phyloP scores from a whole-genome alignment of 768 basidiomycete genomes.

The Xerocomellus dryophilus region DNA sequence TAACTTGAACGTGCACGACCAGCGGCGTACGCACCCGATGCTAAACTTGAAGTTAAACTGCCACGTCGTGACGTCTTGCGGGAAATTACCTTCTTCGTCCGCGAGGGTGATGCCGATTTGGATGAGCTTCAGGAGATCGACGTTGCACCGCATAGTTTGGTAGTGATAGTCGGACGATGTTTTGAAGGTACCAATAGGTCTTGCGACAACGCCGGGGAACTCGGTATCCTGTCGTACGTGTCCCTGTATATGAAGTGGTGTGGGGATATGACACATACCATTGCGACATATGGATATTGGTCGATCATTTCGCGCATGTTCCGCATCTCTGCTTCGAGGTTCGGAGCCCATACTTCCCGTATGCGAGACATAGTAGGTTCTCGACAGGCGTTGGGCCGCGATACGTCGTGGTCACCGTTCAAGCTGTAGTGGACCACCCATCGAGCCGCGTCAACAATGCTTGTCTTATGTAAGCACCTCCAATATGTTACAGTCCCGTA shows the following conservation, averaged over 20 bases:
- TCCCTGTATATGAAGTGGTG: conserved; percentile 2
- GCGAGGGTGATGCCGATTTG: conserved; percentile 95
- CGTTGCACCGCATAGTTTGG: conserved; percentile 99
- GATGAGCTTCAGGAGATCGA: conserved; percentile 95
- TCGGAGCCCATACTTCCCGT: conserved; percentile 93
- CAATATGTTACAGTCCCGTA: conserved; percentile 1
- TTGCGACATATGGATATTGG: conserved; percentile 89
- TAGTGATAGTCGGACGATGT: conserved; percentile 98
- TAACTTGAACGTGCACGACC: background rate
- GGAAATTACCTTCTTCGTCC: conserved; percentile 90
- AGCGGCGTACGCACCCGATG: conserved; percentile 60
- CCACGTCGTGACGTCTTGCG: conserved; percentile 92
- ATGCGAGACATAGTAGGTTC: conserved; percentile 66
- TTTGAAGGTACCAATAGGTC: conserved; percentile 94
- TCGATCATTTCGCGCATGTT: conserved; percentile 85
- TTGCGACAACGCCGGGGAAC: conserved; percentile 96
- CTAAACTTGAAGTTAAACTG: conserved; percentile 99
- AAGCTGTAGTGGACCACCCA: conserved; percentile 7
- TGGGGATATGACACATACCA: conserved; percentile 54
- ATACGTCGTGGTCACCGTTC: conserved; percentile 18
- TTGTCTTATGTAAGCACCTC: conserved; percentile 28
- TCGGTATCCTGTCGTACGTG: conserved; percentile 81
- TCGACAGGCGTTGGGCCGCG: conserved; percentile 1
- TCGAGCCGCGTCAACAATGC: conserved; percentile 18
- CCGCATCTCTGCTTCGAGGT: conserved; percentile 90